Evolutionary conservation across 1,284 basidiomycete species (phyloP).

Genomic region (Inonotus obliquus): DNA sequence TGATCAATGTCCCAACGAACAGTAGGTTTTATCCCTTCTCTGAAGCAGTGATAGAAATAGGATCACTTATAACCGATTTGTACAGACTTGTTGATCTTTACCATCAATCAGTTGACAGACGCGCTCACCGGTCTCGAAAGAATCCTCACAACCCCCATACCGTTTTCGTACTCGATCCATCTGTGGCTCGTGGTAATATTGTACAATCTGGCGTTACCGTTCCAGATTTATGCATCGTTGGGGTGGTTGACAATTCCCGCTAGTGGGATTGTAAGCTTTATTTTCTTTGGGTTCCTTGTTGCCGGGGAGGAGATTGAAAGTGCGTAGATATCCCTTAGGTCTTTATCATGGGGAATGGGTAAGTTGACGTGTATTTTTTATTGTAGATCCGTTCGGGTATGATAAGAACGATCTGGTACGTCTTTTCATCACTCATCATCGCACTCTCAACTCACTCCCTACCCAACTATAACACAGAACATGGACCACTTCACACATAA

Average conservation of each 20-base stretch:
- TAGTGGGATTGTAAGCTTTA: conserved; percentile 47
- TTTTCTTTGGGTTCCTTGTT: conserved; percentile 67
- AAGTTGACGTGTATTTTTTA: background rate
- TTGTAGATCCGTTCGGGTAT: conserved; percentile 55
- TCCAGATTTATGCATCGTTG: conserved; percentile 60
- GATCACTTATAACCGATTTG: too few relatives aligned
- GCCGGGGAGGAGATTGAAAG: conserved; percentile 71
- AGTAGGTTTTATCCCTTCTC: conserved; percentile 36
- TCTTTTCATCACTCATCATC: background rate
- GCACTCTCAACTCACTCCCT: background rate
- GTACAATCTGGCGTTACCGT: conserved; percentile 59
- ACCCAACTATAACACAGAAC: conserved; percentile 35
- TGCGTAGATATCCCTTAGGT: conserved; percentile 29
- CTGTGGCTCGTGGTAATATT: conserved; percentile 59
- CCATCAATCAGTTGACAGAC: conserved; percentile 59
- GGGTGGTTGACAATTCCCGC: conserved; percentile 65
- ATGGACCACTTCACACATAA: conserved; percentile 63
- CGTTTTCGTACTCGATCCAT: conserved; percentile 71
- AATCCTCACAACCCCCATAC: conserved; percentile 76
- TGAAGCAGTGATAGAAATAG: conserved; percentile 1
- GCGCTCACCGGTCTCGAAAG: conserved; percentile 68
- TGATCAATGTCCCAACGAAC: conserved; percentile 59
- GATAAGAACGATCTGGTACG: conserved; percentile 65
- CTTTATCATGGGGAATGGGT: background rate
- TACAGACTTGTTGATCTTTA: conserved; percentile 46